Evolutionary conservation across 495 filamentous ascomycete species (phyloP).

Genomic region (Xylaria palmicola): DNA sequence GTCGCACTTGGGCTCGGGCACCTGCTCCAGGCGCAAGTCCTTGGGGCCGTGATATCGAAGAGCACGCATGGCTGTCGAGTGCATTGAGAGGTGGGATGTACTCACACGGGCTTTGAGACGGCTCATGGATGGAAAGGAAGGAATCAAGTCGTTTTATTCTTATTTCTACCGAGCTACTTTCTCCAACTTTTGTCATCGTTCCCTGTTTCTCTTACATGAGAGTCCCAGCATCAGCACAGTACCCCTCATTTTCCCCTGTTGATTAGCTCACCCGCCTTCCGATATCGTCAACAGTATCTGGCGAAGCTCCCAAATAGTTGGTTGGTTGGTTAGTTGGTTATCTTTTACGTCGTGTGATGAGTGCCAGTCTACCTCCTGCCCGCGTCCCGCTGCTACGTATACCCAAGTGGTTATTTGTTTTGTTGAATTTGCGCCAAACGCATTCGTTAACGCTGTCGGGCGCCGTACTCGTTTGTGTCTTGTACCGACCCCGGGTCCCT

Average conservation of each 20-base stretch:
- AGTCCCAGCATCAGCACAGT: background rate
- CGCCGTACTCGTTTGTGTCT: too few relatives aligned
- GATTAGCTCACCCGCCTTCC: too few relatives aligned
- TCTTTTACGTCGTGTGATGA: too few relatives aligned
- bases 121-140: background rate
- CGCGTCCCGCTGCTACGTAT: too few relatives aligned
- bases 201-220: background rate
- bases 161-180: background rate
- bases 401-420: too few relatives aligned
- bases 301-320: too few relatives aligned
- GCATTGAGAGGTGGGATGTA: background rate
- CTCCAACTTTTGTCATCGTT: background rate
- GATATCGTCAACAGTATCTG: too few relatives aligned
- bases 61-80: conserved; percentile 33
- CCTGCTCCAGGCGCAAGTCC: conserved; percentile 42
- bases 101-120: background rate
- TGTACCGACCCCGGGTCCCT: too few relatives aligned
- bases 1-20: conserved; percentile 32
- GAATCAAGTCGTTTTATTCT: background rate
- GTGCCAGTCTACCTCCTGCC: too few relatives aligned
- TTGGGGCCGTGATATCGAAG: conserved; percentile 42
- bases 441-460: too few relatives aligned
- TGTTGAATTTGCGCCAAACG: too few relatives aligned
- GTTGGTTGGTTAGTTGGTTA: too few relatives aligned
- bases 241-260: conserved; percentile 13